Base-by-base conservation (phyloP, 179 eudicot species). In the Nepenthes alata region DNA sequence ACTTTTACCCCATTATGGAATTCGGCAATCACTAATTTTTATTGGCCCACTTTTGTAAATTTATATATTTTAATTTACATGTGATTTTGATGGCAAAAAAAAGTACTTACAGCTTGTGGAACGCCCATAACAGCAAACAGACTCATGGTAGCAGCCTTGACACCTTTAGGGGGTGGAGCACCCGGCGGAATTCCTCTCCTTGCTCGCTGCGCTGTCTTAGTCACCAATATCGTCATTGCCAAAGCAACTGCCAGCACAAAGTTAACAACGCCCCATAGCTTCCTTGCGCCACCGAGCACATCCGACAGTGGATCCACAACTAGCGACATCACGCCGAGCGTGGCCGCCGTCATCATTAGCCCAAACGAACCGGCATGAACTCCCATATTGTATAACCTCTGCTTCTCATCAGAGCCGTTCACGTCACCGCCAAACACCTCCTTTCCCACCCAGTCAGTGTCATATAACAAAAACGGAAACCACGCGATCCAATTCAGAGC, bases 371-470 rank as follows among this genome's bases (percentile, higher is more conserved):
- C 85, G 2, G 79, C 75, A 1, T 66, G 55, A 8, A 80, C 79
- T 3, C 81, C 84, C 0, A 35, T 15, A 12, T 67, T 63, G 53
- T 80, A 77, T 36, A 71, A 1, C 35, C 8, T 50, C 52, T 63
- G 59, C 13, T 67, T 59, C 11, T 57, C 67, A 0, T n/a, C 37
- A 2, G 35, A n/a, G 11, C 57, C 68, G n/a, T 44, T 50, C n/a
- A 60, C 80, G 1, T 59, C 64, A 0, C 84, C 84, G 2, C 81
- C 84, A 57, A 73, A 80, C 16, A 76, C 74, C 62, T 80, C 81
- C 36, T 53, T 70, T 2, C 81, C 83, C 67, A 76, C 76, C 81
- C 84, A 80, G 44, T 76, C 84, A 0, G 78, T 80, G 53, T 74
- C 72, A 59, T 53, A 80, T 53, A 76, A 49, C 58, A 76, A 7